These are phyloP conservation scores for Bruguiera sexangula DNA, from an alignment of 345 rosid genomes.

Conservation along the genomic window DNA sequence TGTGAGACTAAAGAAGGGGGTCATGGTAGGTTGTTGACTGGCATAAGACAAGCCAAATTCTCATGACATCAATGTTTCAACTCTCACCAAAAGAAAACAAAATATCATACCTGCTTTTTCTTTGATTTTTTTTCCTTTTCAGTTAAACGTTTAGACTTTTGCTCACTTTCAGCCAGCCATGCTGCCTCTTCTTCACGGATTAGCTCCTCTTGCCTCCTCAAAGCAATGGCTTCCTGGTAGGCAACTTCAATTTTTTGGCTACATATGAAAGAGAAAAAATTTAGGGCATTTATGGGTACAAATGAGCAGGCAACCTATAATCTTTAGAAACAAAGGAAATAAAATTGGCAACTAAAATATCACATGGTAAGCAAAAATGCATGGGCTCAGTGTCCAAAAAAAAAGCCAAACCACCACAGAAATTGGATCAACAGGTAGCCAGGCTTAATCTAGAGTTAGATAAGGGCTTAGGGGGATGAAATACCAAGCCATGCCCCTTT, in stretches of 20 bases:
- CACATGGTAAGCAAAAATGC: not conserved
- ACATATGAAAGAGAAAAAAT: conserved; percentile 20
- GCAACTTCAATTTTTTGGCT: conserved; percentile 89
- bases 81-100: not conserved
- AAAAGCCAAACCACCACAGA: no score
- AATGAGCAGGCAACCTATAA: not conserved
- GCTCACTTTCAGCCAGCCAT: conserved; percentile 75
- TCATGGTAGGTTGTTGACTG: no score
- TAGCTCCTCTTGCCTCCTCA: conserved; percentile 90
- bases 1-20: no score
- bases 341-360: not conserved
- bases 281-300: not conserved
- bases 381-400: not conserved
- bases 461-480: no score
- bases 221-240: conserved; percentile 91
- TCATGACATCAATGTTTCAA: not conserved
- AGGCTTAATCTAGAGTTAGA: no score
- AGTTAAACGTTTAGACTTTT: conserved; percentile 66
- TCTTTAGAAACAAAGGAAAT: not conserved
- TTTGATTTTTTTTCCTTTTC: conserved; percentile 83
- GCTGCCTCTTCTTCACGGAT: conserved; percentile 95
- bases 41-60: not conserved
- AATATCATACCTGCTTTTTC: conserved; percentile 70
- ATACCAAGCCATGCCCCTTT: no score
- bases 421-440: no score